Base-by-base conservation (phyloP, 2,329 filamentous ascomycete genomes). In the Cordyceps cicadae region DNA sequence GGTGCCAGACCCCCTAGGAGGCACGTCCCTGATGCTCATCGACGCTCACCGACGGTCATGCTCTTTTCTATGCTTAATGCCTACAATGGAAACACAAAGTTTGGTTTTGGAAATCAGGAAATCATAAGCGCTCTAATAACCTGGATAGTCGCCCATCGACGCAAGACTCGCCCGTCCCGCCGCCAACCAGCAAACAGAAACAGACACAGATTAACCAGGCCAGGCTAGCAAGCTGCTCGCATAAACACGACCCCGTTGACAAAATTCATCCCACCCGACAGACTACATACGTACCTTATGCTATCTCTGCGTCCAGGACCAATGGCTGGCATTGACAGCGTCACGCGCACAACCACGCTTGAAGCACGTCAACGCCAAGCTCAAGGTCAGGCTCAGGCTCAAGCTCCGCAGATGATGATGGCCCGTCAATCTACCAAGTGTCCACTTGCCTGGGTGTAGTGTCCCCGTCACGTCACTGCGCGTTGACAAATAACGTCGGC, bases 401-500 rank as follows among this genome's bases (percentile, higher is more conserved):
- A n/a, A n/a, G n/a, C n/a, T n/a, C n/a, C 55, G 55, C 55, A 15
- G 15, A 51, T 12, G 14, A n/a, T n/a, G n/a, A 21, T 14, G 9
- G 7, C 14, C 39, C 17, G 34, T 26, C 46, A 24, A 24, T 24
- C 24, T 24, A 24, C 3, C 24, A 49, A 37, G 54, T 43, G 43
- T 29, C 45, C 32, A 43, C 56, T 45, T 12, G 9, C 46, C 56
- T 59, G 37, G 55, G 55, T 19, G 52, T 59, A 59, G 55, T 48
- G 46, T 34, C n/a, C 15, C 26, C 15, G n/a, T n/a, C n/a, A n/a
- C n/a, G 21, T 48, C 15, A 43, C 49, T 46, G 49, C n/a, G 21
- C 55, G 54, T 54, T 49, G 58, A 43, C 58, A 29, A 55, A 60
- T 50, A 50, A n/a, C n/a, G n/a, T n/a, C n/a, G n/a, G n/a, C n/a